Percentiles rank a stretch among this genome's conserved stretches.
These are phyloP conservation scores for Euphorbia corollata DNA, from an alignment of 441 rosid genomes.

Conservation along the genomic window DNA sequence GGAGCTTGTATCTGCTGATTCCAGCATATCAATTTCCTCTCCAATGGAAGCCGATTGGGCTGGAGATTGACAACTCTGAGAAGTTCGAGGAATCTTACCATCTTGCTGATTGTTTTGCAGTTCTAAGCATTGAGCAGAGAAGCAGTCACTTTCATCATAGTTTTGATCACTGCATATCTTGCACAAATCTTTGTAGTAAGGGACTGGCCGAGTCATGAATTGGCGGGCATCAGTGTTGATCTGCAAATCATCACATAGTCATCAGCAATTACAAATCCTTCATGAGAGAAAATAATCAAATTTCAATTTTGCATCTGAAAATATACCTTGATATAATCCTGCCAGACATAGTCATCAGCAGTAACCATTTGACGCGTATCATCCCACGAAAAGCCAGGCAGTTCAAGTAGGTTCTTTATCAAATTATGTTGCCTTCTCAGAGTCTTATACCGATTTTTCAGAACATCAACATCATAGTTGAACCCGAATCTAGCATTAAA, in stretches of 20 bases:
- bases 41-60: constrained; percentile 36
- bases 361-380: constrained; percentile 36
- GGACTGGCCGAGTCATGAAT: constrained; percentile 78
- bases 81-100: constrained; percentile 23
- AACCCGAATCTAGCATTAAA: constrained; percentile 65
- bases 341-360: no score
- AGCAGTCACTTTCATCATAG: constrained; percentile 42
- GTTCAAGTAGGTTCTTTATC: constrained; percentile 54
- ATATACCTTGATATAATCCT: no score
- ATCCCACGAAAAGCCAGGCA: constrained; percentile 72
- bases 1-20: constrained; percentile 20
- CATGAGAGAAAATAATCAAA: no score
- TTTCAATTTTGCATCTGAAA: no score
- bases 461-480: constrained; percentile 53
- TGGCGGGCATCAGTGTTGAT: constrained; percentile 64
- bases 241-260: constrained; percentile 31
- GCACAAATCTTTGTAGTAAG: constrained; percentile 70
- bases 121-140: constrained; percentile 46
- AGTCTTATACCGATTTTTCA: constrained; percentile 78
- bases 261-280: no score
- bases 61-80: constrained; percentile 28
- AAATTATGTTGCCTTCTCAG: constrained; percentile 62
- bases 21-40: constrained; percentile 32
- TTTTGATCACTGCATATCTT: constrained; percentile 45
- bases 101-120: constrained; percentile 37